These are phyloP conservation scores for Sphaerulina populicola DNA, from an alignment of 2,329 filamentous ascomycete genomes.

Conservation along the genomic window DNA sequence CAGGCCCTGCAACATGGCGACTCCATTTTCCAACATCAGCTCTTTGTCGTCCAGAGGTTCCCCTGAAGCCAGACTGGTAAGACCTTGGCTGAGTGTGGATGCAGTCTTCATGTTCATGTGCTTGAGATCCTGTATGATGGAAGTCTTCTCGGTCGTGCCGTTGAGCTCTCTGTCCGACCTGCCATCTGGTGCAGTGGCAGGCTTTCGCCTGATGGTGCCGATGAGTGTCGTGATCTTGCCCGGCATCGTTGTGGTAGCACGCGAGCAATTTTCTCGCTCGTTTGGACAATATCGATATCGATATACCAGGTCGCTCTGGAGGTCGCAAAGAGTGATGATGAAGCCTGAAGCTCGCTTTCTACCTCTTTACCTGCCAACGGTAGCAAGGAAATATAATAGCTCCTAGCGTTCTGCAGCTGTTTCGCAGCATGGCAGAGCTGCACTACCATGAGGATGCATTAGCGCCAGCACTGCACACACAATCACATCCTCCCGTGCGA, in stretches of 20 bases:
- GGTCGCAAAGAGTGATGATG: background rate
- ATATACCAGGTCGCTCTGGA: background rate
- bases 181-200: constrained; percentile 42
- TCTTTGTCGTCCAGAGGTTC: constrained; percentile 43
- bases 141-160: constrained; percentile 34
- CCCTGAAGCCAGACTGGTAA: constrained; percentile 39
- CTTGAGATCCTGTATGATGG: constrained; percentile 35
- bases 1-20: constrained; percentile 46
- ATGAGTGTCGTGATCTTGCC: constrained; percentile 39
- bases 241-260: constrained; percentile 2
- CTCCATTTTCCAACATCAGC: constrained; percentile 44
- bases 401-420: background rate
- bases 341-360: background rate
- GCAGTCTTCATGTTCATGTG: constrained; percentile 36
- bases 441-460: constrained; percentile 3
- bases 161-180: constrained; percentile 36
- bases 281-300: background rate
- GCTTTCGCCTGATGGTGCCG: constrained; percentile 41
- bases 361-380: background rate
- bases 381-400: background rate
- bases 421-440: constrained; percentile 1
- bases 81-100: constrained; percentile 35
- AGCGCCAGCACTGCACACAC: background rate
- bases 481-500: background rate
- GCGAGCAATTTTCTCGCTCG: background rate